Evolutionary conservation across 441 rosid species (phyloP), one percentile per base, ranked within the genome.

Genomic region (Adansonia gregorii): DNA sequence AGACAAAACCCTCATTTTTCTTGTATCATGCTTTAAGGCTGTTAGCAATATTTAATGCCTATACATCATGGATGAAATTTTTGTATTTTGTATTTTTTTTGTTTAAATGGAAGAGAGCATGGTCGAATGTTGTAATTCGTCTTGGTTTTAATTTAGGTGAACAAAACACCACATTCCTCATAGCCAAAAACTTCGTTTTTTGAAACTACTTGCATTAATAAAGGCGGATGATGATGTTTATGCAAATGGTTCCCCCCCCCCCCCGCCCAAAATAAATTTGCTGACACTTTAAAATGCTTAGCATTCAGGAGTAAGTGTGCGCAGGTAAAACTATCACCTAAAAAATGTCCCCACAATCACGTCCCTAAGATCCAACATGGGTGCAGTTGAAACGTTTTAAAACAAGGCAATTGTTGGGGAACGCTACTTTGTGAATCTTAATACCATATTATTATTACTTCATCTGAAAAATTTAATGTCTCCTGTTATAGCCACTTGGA

Each of bases 121-220:
- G 6, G 3, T 24, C 6, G 45, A 48, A 24, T 49, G 43, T 8
- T 51, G 43, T 48, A 48, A 46, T 22, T 12, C 22, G 72, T 22
- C 12, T 3, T 6, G 3, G 20, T 49, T 70, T 49, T 9, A 3
- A 22, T 48, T 22, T 24, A 14, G 12, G 15, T 58, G 14, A 9
- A 66, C 7, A 48, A 68, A 46, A 11, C 10, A 9, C 27, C 8
- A 35, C 58, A 74, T 46, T 61, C 56, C 24, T n/a, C 41, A 15
- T 55, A 43, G 73, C 67, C 54, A 56, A 48, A 67, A 74, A 14
- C 39, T 35, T 22, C 76, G 48, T 68, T 48, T 70, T 64, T 67
- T 58, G 79, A 56, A 78, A 71, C 75, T 59, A 64, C 46, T 67
- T 77, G 65, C 73, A 73, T 79, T 82, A 76, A 78, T 54, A 43